phyloP scores from a whole-genome alignment of 352 stramenopile species.

The Globisporangium ultimum region DNA sequence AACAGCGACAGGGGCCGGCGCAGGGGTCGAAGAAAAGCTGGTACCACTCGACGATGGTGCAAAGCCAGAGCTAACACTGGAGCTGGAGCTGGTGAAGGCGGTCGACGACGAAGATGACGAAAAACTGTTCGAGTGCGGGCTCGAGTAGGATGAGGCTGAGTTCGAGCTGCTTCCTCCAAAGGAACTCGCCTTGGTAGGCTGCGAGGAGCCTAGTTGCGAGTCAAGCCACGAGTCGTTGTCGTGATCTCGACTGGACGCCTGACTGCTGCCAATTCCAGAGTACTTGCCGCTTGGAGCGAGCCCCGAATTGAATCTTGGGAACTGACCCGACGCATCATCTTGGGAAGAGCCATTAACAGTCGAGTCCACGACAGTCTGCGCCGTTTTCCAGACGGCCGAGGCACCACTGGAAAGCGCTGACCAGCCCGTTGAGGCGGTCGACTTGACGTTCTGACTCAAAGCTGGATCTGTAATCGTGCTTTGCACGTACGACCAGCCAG shows the following conservation, averaged over 20 bases:
- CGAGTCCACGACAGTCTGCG: constrained; percentile 56
- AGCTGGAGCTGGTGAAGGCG: constrained; percentile 21
- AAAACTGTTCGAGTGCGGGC: constrained; percentile 35
- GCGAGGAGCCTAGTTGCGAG: constrained; percentile 33
- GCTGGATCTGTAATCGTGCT: constrained; percentile 69
- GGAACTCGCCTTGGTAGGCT: constrained; percentile 27
- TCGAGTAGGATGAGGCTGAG: constrained; percentile 10
- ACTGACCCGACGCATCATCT: constrained; percentile 23
- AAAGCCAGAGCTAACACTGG: constrained; percentile 21
- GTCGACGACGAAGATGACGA: constrained; percentile 41
- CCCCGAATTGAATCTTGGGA: constrained; percentile 56
- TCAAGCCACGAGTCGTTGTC: constrained; percentile 74
- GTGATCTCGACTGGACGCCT: constrained; percentile 30
- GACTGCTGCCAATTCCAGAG: constrained; percentile 41
- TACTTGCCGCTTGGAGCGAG: constrained; percentile 65
- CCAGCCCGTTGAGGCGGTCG: constrained; percentile 72
- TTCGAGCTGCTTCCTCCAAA: constrained; percentile 21
- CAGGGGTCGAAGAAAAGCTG: constrained; percentile 13
- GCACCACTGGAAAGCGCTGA: constrained; percentile 65
- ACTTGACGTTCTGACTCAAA: constrained; percentile 74
- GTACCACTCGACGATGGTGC: constrained; percentile 16
- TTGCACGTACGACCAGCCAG: constrained; percentile 73
- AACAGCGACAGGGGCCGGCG: constrained; percentile 7
- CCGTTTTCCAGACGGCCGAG: constrained; percentile 58
- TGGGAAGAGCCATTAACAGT: constrained; percentile 17